Percentiles rank a stretch among this genome's conserved stretches.
Conservation (phyloP, 345 rosid species). For the Draba incana region DNA sequence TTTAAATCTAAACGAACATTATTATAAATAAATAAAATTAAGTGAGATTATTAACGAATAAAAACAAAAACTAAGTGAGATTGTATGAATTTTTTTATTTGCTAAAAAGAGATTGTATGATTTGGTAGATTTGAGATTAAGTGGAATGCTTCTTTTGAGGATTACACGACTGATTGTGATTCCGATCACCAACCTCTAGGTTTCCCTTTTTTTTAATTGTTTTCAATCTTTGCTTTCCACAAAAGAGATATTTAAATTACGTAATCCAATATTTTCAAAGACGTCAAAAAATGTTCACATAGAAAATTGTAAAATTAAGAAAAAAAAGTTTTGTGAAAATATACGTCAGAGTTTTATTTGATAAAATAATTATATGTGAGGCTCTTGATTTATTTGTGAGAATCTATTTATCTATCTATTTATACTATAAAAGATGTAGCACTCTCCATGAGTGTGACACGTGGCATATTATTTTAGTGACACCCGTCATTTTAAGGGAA, state of each 20-base stretch:
- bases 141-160: slow-evolving; percentile 18
- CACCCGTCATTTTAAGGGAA: no score
- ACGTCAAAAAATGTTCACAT: slow-evolving; percentile 1
- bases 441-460: no score
- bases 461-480: no score
- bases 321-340: no score
- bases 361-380: no score
- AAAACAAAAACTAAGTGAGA: slow-evolving; percentile 23
- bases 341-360: no score
- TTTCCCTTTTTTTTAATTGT: slow-evolving; percentile 18
- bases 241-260: neutral
- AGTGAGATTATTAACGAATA: slow-evolving; percentile 23
- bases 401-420: no score
- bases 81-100: neutral
- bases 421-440: no score
- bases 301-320: no score
- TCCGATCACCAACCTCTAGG: slow-evolving; percentile 27
- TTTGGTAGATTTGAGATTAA: no score
- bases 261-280: neutral
- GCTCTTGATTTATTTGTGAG: no score
- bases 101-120: slow-evolving; percentile 2
- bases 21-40: neutral
- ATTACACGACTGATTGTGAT: slow-evolving; percentile 34
- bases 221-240: neutral
- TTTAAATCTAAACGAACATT: neutral